Evolutionary conservation across 345 rosid species (phyloP).

Genomic region (Zanthoxylum bungeanum): DNA sequence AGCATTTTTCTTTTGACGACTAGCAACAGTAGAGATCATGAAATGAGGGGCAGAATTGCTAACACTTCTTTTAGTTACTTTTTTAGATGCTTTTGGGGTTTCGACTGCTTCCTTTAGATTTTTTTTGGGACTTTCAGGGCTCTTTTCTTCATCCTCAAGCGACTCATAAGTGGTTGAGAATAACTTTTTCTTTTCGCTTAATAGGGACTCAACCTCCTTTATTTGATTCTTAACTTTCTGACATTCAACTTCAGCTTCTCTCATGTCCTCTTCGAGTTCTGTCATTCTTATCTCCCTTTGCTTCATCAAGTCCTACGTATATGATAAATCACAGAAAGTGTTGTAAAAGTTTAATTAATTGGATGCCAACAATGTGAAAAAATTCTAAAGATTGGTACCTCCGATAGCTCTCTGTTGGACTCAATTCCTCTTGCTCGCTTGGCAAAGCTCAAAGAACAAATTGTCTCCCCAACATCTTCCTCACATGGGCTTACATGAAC

Average conservation of each 20-base stretch:
- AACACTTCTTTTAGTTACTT: constrained; percentile 24
- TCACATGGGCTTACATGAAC: constrained; percentile 80
- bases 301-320: constrained; percentile 50
- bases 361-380: neutral
- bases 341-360: constrained; percentile 1
- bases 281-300: constrained; percentile 48
- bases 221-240: constrained; percentile 38
- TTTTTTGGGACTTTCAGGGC: constrained; percentile 18
- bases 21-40: constrained; percentile 86
- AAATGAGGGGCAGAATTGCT: constrained; percentile 53
- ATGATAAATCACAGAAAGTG: constrained; percentile 2
- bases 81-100: constrained; percentile 35
- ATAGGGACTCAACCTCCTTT: constrained; percentile 44
- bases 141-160: constrained; percentile 32
- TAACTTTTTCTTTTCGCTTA: constrained; percentile 58
- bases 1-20: constrained; percentile 67
- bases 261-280: constrained; percentile 62
- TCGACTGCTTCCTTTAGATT: constrained; percentile 23
- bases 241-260: constrained; percentile 52
- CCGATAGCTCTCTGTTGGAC: constrained; percentile 47
- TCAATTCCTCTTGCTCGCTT: constrained; percentile 84
- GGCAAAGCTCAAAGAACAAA: constrained; percentile 78
- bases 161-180: constrained; percentile 27
- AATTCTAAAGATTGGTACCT: constrained; percentile 31
- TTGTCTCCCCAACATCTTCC: constrained; percentile 76